Evolutionary conservation across 179 eudicot species (phyloP), one percentile per base, ranked within the genome.

Genomic region (Spinacia oleracea): DNA sequence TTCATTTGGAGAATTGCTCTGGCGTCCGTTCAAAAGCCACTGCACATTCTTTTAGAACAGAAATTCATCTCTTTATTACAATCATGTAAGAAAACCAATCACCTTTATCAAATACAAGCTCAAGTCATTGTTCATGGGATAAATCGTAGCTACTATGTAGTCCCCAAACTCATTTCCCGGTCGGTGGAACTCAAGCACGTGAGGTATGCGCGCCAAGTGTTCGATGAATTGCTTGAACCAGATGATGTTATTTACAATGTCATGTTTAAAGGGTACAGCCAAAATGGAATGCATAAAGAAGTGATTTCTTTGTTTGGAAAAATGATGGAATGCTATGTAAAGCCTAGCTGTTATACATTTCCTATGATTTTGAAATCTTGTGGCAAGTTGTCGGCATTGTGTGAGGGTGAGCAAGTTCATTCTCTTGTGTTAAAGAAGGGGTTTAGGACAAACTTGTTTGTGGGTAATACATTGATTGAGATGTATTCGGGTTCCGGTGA

Each of bases 361-460:
- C 96, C 97, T 7, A 84, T 89, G 89, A 88, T 93, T 71, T 72
- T 93, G 79, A 93, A 91, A 79, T 88, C 90, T 71, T 91, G 94
- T 72, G 85, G 77, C 34, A 88, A 88, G 74, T 40, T 88, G 60
- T 73, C 60, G 38, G 90, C 89, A 32, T 71, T 88, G 48, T 72
- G 73, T 35, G 88, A 85, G 75, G 93, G 97, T 1, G 76, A 83
- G 75, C 83, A 79, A 73, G 85, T 90, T 78, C 96, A 93, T 82
- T 87, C 89, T 77, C 62, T 87, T 48, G 88, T 85, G 32, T 50
- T 80, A 9, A 91, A 89, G 67, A 77, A 76, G 32, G 94, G 97
- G 27, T 91, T 91, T 80, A 79, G 50, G 38, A 79, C 85, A 9
- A 90, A 91, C 78, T 84, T 84, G n/a, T 93, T 80, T 82, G 89